Percentiles rank a stretch among this genome's conserved stretches.
phyloP scores from a whole-genome alignment of 2,329 filamentous ascomycete genomes.

The Teratosphaeria zuluensis region DNA sequence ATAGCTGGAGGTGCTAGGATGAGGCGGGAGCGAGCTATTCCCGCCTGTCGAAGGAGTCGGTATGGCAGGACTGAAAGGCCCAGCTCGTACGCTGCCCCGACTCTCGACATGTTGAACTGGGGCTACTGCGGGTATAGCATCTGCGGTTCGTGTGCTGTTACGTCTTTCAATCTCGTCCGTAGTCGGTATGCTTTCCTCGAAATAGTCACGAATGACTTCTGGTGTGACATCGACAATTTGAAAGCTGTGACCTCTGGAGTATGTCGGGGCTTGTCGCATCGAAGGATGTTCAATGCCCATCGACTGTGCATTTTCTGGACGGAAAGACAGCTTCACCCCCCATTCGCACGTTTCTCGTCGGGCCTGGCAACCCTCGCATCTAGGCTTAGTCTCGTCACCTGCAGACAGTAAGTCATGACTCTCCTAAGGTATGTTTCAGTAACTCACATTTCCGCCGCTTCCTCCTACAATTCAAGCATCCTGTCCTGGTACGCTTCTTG shows the following conservation, averaged over 20 bases:
- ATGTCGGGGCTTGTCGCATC: conserved; percentile 16
- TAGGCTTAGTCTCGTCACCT: conserved; percentile 25
- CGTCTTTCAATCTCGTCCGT: not conserved
- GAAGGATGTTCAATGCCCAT: conserved; percentile 22
- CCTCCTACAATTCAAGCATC: conserved; percentile 25
- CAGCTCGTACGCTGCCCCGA: not conserved
- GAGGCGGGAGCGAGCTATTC: not conserved
- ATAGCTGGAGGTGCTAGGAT: not conserved
- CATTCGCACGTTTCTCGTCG: conserved; percentile 23
- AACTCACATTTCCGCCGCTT: conserved; percentile 24
- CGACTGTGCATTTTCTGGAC: conserved; percentile 20
- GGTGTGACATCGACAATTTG: conserved; percentile 24
- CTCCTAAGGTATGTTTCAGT: not conserved
- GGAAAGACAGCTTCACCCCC: conserved; percentile 20
- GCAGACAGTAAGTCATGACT: not conserved
- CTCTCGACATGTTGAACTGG: not conserved
- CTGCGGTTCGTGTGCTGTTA: not conserved
- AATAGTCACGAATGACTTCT: conserved; percentile 22
- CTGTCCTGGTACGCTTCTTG: conserved; percentile 24
- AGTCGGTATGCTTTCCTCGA: conserved; percentile 12
- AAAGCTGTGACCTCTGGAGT: conserved; percentile 8
- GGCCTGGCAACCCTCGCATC: conserved; percentile 21
- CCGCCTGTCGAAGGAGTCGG: not conserved
- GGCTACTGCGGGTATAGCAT: not conserved
- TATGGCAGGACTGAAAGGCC: not conserved